Percentiles rank a stretch among this genome's conserved stretches.
These are phyloP conservation scores for Trametes sanguinea DNA, from an alignment of 768 basidiomycete species.

Conservation along the genomic window DNA sequence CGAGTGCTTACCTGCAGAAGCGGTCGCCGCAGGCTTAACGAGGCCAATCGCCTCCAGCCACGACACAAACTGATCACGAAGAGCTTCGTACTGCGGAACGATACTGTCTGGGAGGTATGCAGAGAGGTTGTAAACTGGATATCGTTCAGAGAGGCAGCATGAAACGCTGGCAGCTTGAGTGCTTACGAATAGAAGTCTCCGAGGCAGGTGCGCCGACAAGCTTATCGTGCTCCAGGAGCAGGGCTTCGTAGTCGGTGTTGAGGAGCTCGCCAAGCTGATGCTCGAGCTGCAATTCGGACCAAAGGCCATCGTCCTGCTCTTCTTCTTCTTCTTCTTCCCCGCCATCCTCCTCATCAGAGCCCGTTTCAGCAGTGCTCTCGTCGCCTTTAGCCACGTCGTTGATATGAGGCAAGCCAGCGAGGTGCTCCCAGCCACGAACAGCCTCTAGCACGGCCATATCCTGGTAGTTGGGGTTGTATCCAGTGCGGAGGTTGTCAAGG, in stretches of 20 bases:
- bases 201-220: constrained; percentile 53
- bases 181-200: constrained; percentile 52
- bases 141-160: neutral
- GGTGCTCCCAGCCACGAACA: constrained; percentile 88
- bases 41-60: constrained; percentile 70
- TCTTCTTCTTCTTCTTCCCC: constrained; percentile 51
- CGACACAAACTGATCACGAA: constrained; percentile 60
- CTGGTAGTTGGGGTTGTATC: constrained; percentile 98
- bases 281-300: constrained; percentile 62
- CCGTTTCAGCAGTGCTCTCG: constrained; percentile 36
- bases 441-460: constrained; percentile 99
- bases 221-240: constrained; percentile 79
- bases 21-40: constrained; percentile 40
- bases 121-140: constrained; percentile 75
- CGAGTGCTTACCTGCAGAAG: constrained; percentile 42
- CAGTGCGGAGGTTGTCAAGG: constrained; percentile 72
- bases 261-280: constrained; percentile 58
- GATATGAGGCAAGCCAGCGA: constrained; percentile 70
- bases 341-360: constrained; percentile 19
- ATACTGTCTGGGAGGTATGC: constrained; percentile 86
- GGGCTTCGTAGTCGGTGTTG: constrained; percentile 66
- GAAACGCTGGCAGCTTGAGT: neutral
- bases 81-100: constrained; percentile 68
- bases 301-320: constrained; percentile 57
- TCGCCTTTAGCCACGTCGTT: constrained; percentile 60